Evolutionary conservation across 1,284 basidiomycete species (phyloP), one percentile per base, ranked within the genome.

Genomic region (Irpex sp.): DNA sequence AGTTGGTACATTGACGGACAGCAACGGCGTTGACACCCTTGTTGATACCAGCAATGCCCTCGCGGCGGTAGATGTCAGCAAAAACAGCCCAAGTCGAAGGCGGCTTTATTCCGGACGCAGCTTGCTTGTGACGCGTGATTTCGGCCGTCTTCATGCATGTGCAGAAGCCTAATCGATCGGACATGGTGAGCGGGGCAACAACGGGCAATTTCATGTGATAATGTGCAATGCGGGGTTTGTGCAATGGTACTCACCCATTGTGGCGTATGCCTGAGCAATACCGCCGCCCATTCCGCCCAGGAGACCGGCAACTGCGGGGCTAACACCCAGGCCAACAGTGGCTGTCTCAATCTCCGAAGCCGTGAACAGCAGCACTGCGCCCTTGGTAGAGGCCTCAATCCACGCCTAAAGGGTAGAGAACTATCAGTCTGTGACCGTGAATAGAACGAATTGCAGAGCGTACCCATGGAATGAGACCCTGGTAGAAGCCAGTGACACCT

Each of bases 1-100:
- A 99, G 81, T 99, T 99, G 57, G 97, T 99, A 75, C 94, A 96
- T 77, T 98, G 96, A 58, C 96, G 88, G 56, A 98, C 82, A 57
- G 96, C 97, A 56, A 99, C 97, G 23, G 97, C 97, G 71, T 99
- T 98, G 64, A 99, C 97, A 77, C 97, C 97, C 82, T 98, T 99
- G 86, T 99, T 99, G 72, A 99, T 96, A 61, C 97, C 97, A 58
- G 86, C 85, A 73, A 99, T 84, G 73, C 97, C 97, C 71, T 98
- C 97, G 59, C 88, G 82, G 59, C 89, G 85, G 78, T 95, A 98
- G 68, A 99, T 99, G 72, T 98, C 95, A 67, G 81, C 86, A 71
- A 99, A 98, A 51, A 98, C 89, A 59, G 89, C 90, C 87, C 93
- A 97, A 5, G 96, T 99, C 52, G 94, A 96, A 55, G 93, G 94